Evolutionary conservation across 2,329 filamentous ascomycete species (phyloP), one percentile per base, ranked within the genome.

Genomic region (Aspergillus sp.): DNA sequence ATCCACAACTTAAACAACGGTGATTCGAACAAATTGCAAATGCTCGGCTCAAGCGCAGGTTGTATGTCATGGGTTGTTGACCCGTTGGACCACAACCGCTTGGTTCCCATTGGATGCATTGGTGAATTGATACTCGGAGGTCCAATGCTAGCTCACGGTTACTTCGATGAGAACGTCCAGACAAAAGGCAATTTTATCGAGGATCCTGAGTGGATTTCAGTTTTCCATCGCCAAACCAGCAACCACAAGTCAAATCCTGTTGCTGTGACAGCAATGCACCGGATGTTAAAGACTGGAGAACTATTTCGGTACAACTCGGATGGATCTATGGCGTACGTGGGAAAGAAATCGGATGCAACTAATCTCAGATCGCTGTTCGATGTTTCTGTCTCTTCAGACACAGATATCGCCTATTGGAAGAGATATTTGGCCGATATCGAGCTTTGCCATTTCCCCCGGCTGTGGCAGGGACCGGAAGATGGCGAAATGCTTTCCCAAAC

Each of bases 101-200:
- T 61, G 19, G 47, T 72, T 47, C 64, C 77, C 51, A 78, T 74
- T 0, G 67, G 72, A 1, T 60, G 69, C 1, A 59, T 78, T n/a
- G 72, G 72, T 0, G 40, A 53, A 17, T 20, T 31, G 15, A n/a
- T 39, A 8, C 20, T 30, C 15, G 29, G 24, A 15, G 29, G 29
- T 5, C 29, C 29, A 12, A 24, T n/a, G 11, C 29, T 30, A 10
- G 29, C 29, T 17, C 11, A 7, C 5, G 72, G 72, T 5, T 79
- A 79, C 38, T 54, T 77, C n/a, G 63, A 66, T 22, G 63, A 74
- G 34, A 55, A 63, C 0, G 63, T 60, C n/a, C 69, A 69, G 46
- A 73, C 71, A 0, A 60, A 56, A 1, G 53, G 58, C 5, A 64
- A 61, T 1, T 80, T 79, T 36, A 67, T 80, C 17, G 46, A 66